phyloP scores from a whole-genome alignment of 2,329 filamentous ascomycete genomes.

The Colletotrichum chrysophilum region DNA sequence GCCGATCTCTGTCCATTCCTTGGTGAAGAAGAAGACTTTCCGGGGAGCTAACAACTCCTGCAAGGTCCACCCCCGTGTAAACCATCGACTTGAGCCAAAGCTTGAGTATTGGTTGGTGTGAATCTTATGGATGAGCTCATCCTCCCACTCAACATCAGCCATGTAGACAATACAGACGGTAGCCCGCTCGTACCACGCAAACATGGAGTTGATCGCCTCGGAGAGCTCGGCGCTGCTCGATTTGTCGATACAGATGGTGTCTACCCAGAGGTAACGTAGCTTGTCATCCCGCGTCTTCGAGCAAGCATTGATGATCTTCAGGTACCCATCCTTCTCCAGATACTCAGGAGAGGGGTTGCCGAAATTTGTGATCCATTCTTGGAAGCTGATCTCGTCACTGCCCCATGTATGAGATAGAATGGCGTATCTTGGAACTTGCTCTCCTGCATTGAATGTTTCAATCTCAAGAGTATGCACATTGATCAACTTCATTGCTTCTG shows the following conservation, averaged over 20 bases:
- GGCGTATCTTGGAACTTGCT: conserved; percentile 27
- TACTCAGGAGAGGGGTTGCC: not conserved
- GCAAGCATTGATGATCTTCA: conserved; percentile 8
- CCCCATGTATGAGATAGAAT: conserved; percentile 42
- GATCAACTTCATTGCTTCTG: conserved; percentile 31
- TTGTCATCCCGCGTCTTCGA: not conserved
- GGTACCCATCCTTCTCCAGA: not conserved
- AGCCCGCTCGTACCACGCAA: conserved; percentile 34
- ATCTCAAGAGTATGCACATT: conserved; percentile 26
- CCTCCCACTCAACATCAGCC: not conserved
- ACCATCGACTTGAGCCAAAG: conserved; percentile 30
- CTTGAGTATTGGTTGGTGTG: not conserved
- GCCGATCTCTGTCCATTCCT: conserved; percentile 30
- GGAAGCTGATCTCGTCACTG: conserved; percentile 30
- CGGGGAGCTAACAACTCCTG: conserved; percentile 66
- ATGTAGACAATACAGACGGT: conserved; percentile 30
- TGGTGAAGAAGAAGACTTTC: conserved; percentile 32
- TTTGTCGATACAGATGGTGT: conserved; percentile 38
- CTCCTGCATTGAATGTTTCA: conserved; percentile 25
- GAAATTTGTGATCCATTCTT: conserved; percentile 22
- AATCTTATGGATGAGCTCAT: not conserved
- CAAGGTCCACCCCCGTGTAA: conserved; percentile 60
- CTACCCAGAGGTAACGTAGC: conserved; percentile 31
- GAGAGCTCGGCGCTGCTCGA: conserved; percentile 32
- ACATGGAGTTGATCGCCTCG: conserved; percentile 32